Evolutionary conservation across 768 basidiomycete species (phyloP).

Genomic region (Tylopilus felleus): DNA sequence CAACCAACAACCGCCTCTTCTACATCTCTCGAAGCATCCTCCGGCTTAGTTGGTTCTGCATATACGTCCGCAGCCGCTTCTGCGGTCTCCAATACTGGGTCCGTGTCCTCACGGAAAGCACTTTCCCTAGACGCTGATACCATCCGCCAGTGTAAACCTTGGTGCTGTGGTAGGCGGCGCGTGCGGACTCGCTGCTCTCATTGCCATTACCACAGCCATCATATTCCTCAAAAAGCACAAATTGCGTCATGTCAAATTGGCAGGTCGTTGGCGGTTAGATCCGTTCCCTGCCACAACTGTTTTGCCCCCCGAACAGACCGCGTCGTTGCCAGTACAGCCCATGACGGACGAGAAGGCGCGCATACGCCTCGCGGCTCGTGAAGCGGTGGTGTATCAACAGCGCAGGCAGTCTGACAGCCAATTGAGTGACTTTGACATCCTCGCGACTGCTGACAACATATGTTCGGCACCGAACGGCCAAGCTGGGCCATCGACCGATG

Average conservation of each 20-base stretch:
- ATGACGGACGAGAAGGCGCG: slow-evolving; percentile 3
- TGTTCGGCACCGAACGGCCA: too few relatives aligned
- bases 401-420: not conserved
- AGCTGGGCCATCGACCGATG: not conserved
- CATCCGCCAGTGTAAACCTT: slow-evolving; percentile 1
- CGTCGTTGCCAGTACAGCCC: not conserved
- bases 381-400: not conserved
- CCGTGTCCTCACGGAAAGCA: not conserved
- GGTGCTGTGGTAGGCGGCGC: slow-evolving; percentile 1
- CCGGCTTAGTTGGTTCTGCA: not conserved
- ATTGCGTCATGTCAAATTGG: not conserved
- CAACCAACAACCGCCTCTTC: not conserved
- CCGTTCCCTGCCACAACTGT: not conserved
- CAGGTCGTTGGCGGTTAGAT: not conserved
- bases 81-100: not conserved
- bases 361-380: not conserved
- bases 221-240: slow-evolving; percentile 7
- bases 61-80: not conserved
- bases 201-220: not conserved
- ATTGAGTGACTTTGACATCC: not conserved
- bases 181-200: slow-evolving; percentile 2
- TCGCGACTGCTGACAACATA: not conserved
- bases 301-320: not conserved
- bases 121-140: not conserved
- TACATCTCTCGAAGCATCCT: not conserved